Evolutionary conservation across 306 rosid species (phyloP).

Genomic region (Sphenostylis stenocarpa): DNA sequence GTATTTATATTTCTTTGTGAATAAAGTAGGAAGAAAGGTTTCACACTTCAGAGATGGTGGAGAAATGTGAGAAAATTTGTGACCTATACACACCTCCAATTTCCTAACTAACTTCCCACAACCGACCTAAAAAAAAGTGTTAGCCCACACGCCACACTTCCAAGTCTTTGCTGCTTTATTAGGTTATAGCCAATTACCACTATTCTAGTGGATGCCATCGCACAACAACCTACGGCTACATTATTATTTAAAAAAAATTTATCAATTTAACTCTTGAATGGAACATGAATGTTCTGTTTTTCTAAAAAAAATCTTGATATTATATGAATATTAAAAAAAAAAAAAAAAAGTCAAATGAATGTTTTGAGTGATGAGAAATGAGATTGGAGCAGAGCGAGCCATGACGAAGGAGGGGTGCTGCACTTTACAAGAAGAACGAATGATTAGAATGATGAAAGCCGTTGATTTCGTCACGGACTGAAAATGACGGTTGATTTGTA

Average conservation of each 20-base stretch:
- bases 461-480: slow-evolving; percentile 18
- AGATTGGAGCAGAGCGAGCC: too few species aligned
- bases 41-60: slow-evolving; percentile 37
- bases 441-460: neutral
- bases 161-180: neutral
- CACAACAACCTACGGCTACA: neutral
- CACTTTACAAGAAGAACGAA: neutral
- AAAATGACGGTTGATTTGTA: slow-evolving; percentile 13
- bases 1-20: neutral
- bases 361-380: too few species aligned
- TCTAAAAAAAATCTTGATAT: too few species aligned
- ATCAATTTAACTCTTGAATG: too few species aligned
- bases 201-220: neutral
- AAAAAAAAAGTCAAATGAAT: too few species aligned
- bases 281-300: too few species aligned
- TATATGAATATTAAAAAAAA: too few species aligned
- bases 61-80: slow-evolving; percentile 14
- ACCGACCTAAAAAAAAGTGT: slow-evolving; percentile 5
- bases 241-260: too few species aligned
- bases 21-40: slow-evolving; percentile 21
- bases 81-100: too few species aligned
- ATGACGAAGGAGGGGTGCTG: neutral
- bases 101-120: slow-evolving; percentile 22
- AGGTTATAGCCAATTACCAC: neutral
- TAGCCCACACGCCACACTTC: neutral